Conservation (phyloP, 1,284 basidiomycete species). For the Boletellus deceptivus region DNA sequence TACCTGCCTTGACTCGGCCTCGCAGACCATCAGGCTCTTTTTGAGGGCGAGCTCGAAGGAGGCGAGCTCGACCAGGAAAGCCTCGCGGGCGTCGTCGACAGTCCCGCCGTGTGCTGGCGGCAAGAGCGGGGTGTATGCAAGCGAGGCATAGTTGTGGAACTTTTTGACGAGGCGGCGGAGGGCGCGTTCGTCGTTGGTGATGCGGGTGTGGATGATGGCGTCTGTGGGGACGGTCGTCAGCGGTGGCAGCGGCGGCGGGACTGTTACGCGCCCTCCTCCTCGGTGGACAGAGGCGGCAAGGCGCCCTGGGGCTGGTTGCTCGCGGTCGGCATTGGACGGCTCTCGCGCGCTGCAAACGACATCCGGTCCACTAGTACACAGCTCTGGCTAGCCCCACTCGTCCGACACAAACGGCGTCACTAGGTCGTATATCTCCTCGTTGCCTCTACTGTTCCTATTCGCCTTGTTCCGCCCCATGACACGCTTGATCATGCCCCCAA, state of each 20-base stretch:
- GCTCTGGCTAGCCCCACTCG: constrained; percentile 50
- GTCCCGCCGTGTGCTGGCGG: constrained; percentile 35
- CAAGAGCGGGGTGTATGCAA: constrained; percentile 51
- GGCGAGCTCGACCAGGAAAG: constrained; percentile 71
- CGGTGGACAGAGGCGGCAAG: constrained; percentile 51
- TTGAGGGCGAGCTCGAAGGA: constrained; percentile 70
- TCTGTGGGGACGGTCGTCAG: constrained; percentile 43
- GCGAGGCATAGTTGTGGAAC: constrained; percentile 67
- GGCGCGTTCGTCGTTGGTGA: constrained; percentile 72
- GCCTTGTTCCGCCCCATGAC: constrained; percentile 56
- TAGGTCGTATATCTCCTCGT: constrained; percentile 74
- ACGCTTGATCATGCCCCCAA: constrained; percentile 55
- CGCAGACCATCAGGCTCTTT: constrained; percentile 76
- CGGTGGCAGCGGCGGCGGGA: constrained; percentile 6
- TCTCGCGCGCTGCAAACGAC: neutral
- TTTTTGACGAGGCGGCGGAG: constrained; percentile 75
- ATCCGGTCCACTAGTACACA: neutral
- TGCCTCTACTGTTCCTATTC: constrained; percentile 47
- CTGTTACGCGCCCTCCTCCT: constrained; percentile 61
- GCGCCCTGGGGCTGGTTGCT: constrained; percentile 11
- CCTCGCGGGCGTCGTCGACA: constrained; percentile 71
- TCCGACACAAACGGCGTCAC: constrained; percentile 77
- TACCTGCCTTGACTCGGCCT: constrained; percentile 77
- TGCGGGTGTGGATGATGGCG: constrained; percentile 71
- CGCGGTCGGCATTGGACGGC: constrained; percentile 13